These are phyloP conservation scores for Taphrina betulina DNA, from an alignment of 1,139 yeast species.

Conservation along the genomic window DNA sequence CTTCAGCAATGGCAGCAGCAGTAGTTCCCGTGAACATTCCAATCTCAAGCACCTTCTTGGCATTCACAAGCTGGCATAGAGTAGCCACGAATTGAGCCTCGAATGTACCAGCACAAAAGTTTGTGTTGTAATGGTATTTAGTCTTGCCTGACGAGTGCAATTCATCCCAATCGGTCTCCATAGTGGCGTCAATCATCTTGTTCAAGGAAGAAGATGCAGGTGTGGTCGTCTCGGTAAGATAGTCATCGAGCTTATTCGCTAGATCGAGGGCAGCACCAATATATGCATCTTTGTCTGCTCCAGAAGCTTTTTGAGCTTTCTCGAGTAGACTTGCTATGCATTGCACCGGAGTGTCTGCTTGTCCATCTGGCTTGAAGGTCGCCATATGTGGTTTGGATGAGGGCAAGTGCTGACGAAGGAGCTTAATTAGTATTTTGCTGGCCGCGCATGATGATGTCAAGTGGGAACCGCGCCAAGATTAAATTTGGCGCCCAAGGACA, in stretches of 20 bases:
- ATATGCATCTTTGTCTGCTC: constrained; percentile 27
- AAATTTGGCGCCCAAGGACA: too few relatives aligned
- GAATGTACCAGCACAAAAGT: constrained; percentile 32
- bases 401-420: too few relatives aligned
- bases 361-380: constrained; percentile 24
- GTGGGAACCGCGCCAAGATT: too few relatives aligned
- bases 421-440: too few relatives aligned
- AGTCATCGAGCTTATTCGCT: constrained; percentile 22
- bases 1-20: constrained; percentile 27
- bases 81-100: constrained; percentile 32
- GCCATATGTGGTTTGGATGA: too few relatives aligned
- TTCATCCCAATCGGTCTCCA: constrained; percentile 30
- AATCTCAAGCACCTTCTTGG: constrained; percentile 27
- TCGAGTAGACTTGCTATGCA: constrained; percentile 18
- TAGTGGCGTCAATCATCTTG: constrained; percentile 28
- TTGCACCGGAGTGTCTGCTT: constrained; percentile 30
- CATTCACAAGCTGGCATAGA: constrained; percentile 23
- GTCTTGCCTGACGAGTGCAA: constrained; percentile 26
- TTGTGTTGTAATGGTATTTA: constrained; percentile 25
- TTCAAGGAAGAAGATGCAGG: constrained; percentile 15
- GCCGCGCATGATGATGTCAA: too few relatives aligned
- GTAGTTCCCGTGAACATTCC: constrained; percentile 34
- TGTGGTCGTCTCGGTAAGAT: constrained; percentile 25
- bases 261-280: constrained; percentile 27
- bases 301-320: constrained; percentile 26